These are phyloP conservation scores for Onygenales sp. DNA, from an alignment of 2,329 filamentous ascomycete genomes.

Conservation along the genomic window DNA sequence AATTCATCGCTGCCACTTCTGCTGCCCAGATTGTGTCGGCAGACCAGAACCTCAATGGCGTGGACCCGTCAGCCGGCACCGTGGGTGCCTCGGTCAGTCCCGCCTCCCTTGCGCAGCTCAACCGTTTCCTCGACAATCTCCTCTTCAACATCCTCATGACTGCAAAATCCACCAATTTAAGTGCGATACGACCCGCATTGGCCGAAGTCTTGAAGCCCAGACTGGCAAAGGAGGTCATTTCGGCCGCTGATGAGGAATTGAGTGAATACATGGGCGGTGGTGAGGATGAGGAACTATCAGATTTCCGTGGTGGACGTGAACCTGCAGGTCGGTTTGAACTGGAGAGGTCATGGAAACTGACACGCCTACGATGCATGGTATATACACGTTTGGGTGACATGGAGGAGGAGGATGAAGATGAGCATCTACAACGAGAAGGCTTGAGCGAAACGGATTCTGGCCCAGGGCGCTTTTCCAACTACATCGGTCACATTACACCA, in stretches of 20 bases:
- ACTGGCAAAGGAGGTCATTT: conserved; percentile 74
- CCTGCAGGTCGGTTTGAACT: conserved; percentile 65
- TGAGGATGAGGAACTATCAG: conserved; percentile 61
- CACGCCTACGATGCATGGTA: conserved; percentile 90
- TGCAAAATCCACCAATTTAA: conserved; percentile 67
- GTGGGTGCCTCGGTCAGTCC: conserved; percentile 65
- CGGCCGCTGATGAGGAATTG: conserved; percentile 75
- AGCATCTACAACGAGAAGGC: conserved; percentile 71
- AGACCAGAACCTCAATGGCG: conserved; percentile 67
- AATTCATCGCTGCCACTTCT: conserved; percentile 78
- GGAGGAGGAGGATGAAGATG: conserved; percentile 95
- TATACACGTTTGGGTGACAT: conserved; percentile 93
- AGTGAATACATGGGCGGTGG: conserved; percentile 74
- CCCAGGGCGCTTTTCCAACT: conserved; percentile 46
- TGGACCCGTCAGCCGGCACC: conserved; percentile 58
- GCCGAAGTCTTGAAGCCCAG: conserved; percentile 80
- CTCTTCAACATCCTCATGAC: conserved; percentile 81
- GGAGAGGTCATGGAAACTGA: conserved; percentile 90
- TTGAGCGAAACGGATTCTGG: conserved; percentile 48
- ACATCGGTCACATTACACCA: conserved; percentile 65
- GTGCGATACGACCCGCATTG: conserved; percentile 69
- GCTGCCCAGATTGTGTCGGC: conserved; percentile 88
- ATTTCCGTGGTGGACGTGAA: conserved; percentile 43
- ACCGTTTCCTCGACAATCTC: conserved; percentile 87
- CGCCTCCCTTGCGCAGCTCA: conserved; percentile 67